Conservation (phyloP, 768 basidiomycete species). For the Lenzites betulinus region DNA sequence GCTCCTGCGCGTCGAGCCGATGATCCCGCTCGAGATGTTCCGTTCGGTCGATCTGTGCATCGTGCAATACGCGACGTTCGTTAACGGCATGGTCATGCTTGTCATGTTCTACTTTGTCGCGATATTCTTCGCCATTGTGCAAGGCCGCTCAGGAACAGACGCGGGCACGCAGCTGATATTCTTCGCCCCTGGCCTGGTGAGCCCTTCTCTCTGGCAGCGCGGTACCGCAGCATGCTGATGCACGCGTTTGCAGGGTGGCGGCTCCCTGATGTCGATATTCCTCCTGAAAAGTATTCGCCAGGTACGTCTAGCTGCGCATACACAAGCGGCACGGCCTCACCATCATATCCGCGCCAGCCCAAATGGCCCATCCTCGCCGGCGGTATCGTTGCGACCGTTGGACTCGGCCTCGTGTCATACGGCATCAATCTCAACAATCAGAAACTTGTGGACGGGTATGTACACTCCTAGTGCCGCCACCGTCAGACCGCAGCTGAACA, state of each 20-base stretch:
- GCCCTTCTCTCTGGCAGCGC: constrained; percentile 7
- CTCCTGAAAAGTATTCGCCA: constrained; percentile 40
- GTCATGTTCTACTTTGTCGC: constrained; percentile 58
- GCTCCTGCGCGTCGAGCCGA: constrained; percentile 38
- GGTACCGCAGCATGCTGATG: background rate
- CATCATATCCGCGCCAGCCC: constrained; percentile 33
- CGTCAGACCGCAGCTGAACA: background rate
- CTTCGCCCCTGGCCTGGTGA: constrained; percentile 51
- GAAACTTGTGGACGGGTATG: constrained; percentile 39
- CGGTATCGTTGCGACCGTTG: constrained; percentile 38
- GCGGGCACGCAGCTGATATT: constrained; percentile 53
- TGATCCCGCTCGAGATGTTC: constrained; percentile 51
- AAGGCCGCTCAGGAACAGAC: constrained; percentile 39
- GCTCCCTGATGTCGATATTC: constrained; percentile 37
- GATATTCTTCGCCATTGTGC: constrained; percentile 52
- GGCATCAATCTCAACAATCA: constrained; percentile 43
- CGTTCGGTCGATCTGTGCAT: constrained; percentile 43
- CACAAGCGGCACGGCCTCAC: background rate
- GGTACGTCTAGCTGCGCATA: constrained; percentile 25
- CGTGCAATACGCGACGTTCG: constrained; percentile 40
- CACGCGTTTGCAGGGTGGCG: constrained; percentile 37
- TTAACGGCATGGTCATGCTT: constrained; percentile 50
- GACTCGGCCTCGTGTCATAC: constrained; percentile 45
- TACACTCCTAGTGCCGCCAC: background rate
- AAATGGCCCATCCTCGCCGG: constrained; percentile 44